Conservation (phyloP, 805 yeast genomes). For the Cyberlindnera petersonii region DNA sequence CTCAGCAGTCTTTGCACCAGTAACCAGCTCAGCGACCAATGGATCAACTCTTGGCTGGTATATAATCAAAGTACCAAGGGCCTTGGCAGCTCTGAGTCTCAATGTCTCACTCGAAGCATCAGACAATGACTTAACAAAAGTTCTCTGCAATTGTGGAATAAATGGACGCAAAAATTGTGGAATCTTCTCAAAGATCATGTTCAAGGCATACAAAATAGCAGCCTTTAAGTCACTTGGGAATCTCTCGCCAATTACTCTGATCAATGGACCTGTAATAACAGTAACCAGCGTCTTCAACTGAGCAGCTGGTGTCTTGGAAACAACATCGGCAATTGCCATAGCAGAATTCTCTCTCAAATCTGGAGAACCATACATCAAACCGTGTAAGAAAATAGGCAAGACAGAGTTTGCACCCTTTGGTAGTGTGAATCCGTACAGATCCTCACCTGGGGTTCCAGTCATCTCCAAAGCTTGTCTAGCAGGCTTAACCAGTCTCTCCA, state of each 20-base stretch:
- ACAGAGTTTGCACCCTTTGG: slow-evolving; percentile 86
- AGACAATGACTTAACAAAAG: slow-evolving; percentile 86
- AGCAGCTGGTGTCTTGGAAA: slow-evolving; percentile 80
- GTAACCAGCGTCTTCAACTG: slow-evolving; percentile 86
- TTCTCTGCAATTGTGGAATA: slow-evolving; percentile 95
- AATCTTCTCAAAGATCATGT: slow-evolving; percentile 70
- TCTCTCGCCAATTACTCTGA: slow-evolving; percentile 96
- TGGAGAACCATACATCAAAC: slow-evolving; percentile 87
- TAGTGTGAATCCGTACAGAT: slow-evolving; percentile 64
- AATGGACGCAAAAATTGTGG: slow-evolving; percentile 93
- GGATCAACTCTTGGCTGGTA: slow-evolving; percentile 95
- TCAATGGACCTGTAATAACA: slow-evolving; percentile 92
- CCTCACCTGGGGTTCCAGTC: slow-evolving; percentile 60
- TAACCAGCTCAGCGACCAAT: slow-evolving; percentile 74
- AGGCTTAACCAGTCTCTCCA: slow-evolving; percentile 78
- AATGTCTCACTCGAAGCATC: slow-evolving; percentile 72
- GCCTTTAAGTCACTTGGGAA: slow-evolving; percentile 88
- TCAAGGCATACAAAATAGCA: slow-evolving; percentile 85
- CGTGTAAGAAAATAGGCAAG: slow-evolving; percentile 89
- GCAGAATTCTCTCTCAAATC: slow-evolving; percentile 87
- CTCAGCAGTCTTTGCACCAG: slow-evolving; percentile 65
- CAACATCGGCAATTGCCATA: slow-evolving; percentile 80
- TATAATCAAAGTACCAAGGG: slow-evolving; percentile 81
- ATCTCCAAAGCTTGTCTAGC: slow-evolving; percentile 67
- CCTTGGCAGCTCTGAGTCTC: slow-evolving; percentile 82